Evolutionary conservation across 805 yeast genomes (phyloP), one percentile per base, ranked within the genome.

Genomic region (Pichia kluyveri): DNA sequence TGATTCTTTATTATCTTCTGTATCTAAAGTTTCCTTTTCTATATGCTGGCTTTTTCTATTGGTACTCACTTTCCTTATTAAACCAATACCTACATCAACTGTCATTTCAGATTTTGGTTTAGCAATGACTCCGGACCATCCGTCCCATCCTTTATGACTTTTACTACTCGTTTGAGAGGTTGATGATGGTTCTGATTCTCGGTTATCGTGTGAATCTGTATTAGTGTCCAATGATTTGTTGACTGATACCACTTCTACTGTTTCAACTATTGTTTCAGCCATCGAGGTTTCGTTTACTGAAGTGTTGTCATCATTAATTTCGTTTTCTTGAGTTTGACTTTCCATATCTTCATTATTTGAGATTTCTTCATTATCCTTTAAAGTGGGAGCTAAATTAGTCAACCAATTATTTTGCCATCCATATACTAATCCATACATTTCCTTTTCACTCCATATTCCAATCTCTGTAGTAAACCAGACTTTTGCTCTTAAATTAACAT

Each of bases 391-490:
- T 15, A 34, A 12, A 15, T 34, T 15, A 1, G 46, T 59, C 15
- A 62, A 44, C 67, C 67, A 63, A 30, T 50, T 31, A 37, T 63
- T 63, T 45, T 60, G 61, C 67, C 67, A 63, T 8, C 67, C 67
- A 42, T 63, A 63, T 8, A 56, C 66, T 1, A 60, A 40, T 1
- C 67, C 67, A 40, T 51, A 54, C 19, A 52, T 55, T 48, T 61
- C 66, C 8, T 46, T 46, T 15, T 62, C 65, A 49, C 82, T 86
- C 90, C 91, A 85, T 31, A 81, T 73, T 7, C 97, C 97, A 23
- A 83, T 63, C 53, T 87, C 80, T 8, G 46, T 40, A 9, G 95
- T 72, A 91, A 95, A 91, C 66, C 83, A 86, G 54, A 90, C 70
- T 59, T 83, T 82, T 40, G 78, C 76, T 46, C 96, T 76, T 19